These are phyloP conservation scores for Collybiopsis confluens DNA, from an alignment of 768 basidiomycete species.

Conservation along the genomic window DNA sequence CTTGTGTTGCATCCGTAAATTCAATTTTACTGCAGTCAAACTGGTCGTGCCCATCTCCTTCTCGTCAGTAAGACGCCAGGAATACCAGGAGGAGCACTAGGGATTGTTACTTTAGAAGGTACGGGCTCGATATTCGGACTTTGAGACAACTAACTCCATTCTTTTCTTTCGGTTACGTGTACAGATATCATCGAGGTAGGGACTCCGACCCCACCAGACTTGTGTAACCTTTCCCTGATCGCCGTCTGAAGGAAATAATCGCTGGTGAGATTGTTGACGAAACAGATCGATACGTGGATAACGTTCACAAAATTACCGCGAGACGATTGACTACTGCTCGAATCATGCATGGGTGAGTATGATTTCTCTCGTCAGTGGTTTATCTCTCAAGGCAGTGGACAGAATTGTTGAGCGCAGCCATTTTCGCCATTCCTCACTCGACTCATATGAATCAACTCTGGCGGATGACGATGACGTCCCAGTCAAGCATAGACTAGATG, in stretches of 20 bases:
- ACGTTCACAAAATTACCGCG: slow-evolving; percentile 72
- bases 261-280: slow-evolving; percentile 96
- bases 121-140: not conserved
- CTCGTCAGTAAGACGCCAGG: slow-evolving; percentile 86
- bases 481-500: not conserved
- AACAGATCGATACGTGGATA: slow-evolving; percentile 87
- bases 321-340: slow-evolving; percentile 67
- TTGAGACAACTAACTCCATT: not conserved
- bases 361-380: no score
- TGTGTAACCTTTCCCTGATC: not conserved
- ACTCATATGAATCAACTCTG: not conserved
- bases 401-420: not conserved
- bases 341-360: slow-evolving; percentile 70
- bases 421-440: not conserved
- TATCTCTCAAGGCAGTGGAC: not conserved
- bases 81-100: slow-evolving; percentile 75
- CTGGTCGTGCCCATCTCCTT: slow-evolving; percentile 88
- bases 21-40: slow-evolving; percentile 57
- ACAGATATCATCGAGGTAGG: slow-evolving; percentile 71
- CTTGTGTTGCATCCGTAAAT: not conserved
- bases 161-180: not conserved
- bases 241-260: slow-evolving; percentile 75
- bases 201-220: not conserved
- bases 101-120: slow-evolving; percentile 81
- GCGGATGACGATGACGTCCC: not conserved